Evolutionary conservation across 2,329 filamentous ascomycete genomes (phyloP), one percentile per base, ranked within the genome.

Genomic region (Zymoseptoria brevis): DNA sequence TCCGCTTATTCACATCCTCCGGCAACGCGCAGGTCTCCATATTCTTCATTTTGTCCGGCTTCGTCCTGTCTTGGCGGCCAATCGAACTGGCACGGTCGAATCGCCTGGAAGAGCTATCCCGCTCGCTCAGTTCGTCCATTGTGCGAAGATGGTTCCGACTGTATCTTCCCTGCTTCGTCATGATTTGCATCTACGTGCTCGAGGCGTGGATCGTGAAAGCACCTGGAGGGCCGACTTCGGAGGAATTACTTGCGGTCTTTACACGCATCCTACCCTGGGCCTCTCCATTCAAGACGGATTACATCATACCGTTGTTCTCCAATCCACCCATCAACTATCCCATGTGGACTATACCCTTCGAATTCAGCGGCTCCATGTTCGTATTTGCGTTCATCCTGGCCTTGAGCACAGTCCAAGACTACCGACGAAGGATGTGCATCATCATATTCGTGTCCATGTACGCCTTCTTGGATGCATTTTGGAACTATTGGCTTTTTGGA

Each of bases 301-400:
- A 48, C 19, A 8, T 22, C 54, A 26, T 19, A 26, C n/a, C 41
- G 8, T n/a, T 56, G 9, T 49, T 19, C 21, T 9, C 54, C 26
- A 41, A 35, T 8, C 55, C 57, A 19, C 24, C 26, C 11, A 58
- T 53, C 30, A 54, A 60, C 50, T 60, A 49, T 13, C 48, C 52
- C 21, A 60, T 54, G 45, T 60, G 58, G 58, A 60, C 58, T 16
- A 60, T 60, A 8, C 58, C 58, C 4, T 51, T 50, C 35, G 58
- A 60, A 22, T 60, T 57, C 8, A 50, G 26, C 4, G 58, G 58
- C 29, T 60, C 58, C 22, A n/a, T 60, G 19, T 50, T 60, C 9
- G 55, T 60, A 1, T 60, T 57, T 41, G 21, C 45, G 26, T 22
- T 55, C 11, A 19, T 60, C 2, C 55, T 60, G 13, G 54, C 49